A percentile compares a stretch with the other conserved stretches of the same genome.
phyloP scores from a whole-genome alignment of 2,329 filamentous ascomycete species.

The Neonectria sp. region DNA sequence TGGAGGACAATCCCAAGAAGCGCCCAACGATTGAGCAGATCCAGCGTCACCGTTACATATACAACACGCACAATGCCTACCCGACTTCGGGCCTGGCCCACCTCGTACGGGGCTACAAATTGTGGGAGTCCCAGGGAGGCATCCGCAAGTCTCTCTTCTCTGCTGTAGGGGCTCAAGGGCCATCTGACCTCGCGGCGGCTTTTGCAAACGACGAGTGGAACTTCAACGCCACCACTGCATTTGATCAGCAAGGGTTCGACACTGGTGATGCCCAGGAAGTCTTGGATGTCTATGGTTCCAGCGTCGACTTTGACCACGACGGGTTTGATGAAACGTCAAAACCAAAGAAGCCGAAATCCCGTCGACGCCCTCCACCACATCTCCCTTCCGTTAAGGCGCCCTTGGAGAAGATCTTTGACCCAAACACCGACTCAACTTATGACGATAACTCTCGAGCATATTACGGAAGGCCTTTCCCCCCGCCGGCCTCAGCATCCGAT shows the following conservation, averaged over 20 bases:
- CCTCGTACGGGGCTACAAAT: constrained; percentile 79
- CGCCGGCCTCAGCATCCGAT: constrained; percentile 62
- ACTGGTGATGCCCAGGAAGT: constrained; percentile 71
- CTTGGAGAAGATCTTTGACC: constrained; percentile 76
- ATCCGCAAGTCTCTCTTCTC: constrained; percentile 77
- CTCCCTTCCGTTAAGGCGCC: constrained; percentile 72
- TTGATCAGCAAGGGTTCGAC: constrained; percentile 71
- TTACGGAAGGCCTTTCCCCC: constrained; percentile 65
- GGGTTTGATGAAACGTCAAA: constrained; percentile 66
- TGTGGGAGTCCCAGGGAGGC: constrained; percentile 83
- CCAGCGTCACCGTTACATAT: constrained; percentile 78
- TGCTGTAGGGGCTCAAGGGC: constrained; percentile 70
- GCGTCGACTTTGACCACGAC: constrained; percentile 66
- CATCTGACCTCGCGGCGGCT: constrained; percentile 60
- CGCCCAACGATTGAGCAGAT: constrained; percentile 80
- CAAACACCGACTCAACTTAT: constrained; percentile 75
- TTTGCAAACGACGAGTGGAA: constrained; percentile 75
- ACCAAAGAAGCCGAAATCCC: constrained; percentile 67
- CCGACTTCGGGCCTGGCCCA: constrained; percentile 75
- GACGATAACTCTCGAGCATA: constrained; percentile 75
- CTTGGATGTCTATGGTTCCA: constrained; percentile 72
- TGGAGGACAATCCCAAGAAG: constrained; percentile 77
- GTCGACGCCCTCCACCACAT: constrained; percentile 71
- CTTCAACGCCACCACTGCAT: constrained; percentile 76
- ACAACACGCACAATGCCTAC: constrained; percentile 72